Evolutionary conservation across 2,329 filamentous ascomycete genomes (phyloP).

Genomic region (Dactylellina sp.): DNA sequence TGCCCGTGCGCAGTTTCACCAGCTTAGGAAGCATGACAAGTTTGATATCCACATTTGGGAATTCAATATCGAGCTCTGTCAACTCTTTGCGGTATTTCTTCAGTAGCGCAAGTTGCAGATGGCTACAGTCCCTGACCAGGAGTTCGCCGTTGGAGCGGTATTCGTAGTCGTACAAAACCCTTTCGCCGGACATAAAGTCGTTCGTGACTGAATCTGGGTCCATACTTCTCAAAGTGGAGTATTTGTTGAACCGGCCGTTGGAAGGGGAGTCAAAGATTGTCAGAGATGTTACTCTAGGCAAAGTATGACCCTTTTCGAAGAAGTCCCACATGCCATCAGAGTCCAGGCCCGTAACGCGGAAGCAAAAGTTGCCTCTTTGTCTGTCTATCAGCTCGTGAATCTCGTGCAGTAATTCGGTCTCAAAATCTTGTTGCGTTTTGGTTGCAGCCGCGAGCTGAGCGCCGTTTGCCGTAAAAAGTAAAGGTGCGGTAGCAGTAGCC

Average conservation of each 20-base stretch:
- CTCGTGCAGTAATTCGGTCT: constrained; percentile 52
- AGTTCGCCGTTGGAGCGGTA: constrained; percentile 48
- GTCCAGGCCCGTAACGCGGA: constrained; percentile 51
- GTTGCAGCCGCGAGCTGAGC: constrained; percentile 45
- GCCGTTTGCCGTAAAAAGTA: constrained; percentile 49
- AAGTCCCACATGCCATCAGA: constrained; percentile 56
- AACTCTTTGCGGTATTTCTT: constrained; percentile 56
- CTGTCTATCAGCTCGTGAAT: constrained; percentile 53
- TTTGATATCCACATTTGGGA: constrained; percentile 53
- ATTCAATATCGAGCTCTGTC: constrained; percentile 54
- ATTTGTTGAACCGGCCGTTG: constrained; percentile 54
- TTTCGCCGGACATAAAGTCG: constrained; percentile 52
- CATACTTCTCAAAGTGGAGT: constrained; percentile 51
- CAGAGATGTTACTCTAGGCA: constrained; percentile 47
- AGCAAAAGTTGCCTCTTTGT: constrained; percentile 45
- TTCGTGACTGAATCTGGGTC: constrained; percentile 52
- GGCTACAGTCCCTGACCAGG: constrained; percentile 53
- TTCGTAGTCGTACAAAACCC: constrained; percentile 53
- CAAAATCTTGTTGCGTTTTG: constrained; percentile 53
- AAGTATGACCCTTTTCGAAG: constrained; percentile 50
- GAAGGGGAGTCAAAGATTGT: constrained; percentile 51
- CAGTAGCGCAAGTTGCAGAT: constrained; percentile 49
- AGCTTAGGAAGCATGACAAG: constrained; percentile 50
- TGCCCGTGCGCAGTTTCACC: constrained; percentile 55
- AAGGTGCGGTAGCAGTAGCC: constrained; percentile 40